A percentile compares a stretch with the other conserved stretches of the same genome.
phyloP scores from a whole-genome alignment of 2,329 filamentous ascomycete species.

The Lasiodiplodia gonubiensis region DNA sequence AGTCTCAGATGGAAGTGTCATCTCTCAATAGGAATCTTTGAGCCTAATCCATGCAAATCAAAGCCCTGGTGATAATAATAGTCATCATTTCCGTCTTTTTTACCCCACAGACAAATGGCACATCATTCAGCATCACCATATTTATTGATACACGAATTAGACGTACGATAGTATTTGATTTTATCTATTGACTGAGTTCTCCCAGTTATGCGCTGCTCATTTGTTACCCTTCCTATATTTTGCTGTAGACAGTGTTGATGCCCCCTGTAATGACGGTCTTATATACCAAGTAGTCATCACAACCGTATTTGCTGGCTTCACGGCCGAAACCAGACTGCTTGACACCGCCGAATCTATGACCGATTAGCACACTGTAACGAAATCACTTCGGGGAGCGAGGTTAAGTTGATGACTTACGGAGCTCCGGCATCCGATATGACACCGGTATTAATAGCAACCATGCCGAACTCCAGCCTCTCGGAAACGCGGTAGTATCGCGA shows the following conservation, averaged over 20 bases:
- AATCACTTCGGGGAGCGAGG: neutral
- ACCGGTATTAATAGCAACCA: constrained; percentile 40
- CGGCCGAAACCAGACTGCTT: neutral
- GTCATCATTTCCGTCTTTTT: too few species aligned
- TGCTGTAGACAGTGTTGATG: neutral
- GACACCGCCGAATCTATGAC: constrained; percentile 1
- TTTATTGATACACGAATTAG: too few species aligned
- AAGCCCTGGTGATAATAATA: too few species aligned
- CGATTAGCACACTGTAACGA: neutral
- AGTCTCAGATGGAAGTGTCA: too few species aligned
- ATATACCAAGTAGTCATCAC: neutral
- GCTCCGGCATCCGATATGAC: constrained; percentile 14
- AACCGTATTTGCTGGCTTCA: neutral
- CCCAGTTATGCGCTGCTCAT: too few species aligned
- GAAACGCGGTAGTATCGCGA: constrained; percentile 39
- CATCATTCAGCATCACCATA: too few species aligned
- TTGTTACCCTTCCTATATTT: too few species aligned
- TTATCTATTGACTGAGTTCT: too few species aligned
- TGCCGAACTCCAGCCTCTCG: constrained; percentile 40
- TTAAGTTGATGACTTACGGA: neutral
- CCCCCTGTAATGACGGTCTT: constrained; percentile 2
- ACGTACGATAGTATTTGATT: too few species aligned
- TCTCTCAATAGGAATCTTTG: too few species aligned
- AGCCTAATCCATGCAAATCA: too few species aligned
- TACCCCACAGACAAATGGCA: too few species aligned